Evolutionary conservation across 768 basidiomycete species (phyloP).

Genomic region (Pleurotus citrinopileatus): DNA sequence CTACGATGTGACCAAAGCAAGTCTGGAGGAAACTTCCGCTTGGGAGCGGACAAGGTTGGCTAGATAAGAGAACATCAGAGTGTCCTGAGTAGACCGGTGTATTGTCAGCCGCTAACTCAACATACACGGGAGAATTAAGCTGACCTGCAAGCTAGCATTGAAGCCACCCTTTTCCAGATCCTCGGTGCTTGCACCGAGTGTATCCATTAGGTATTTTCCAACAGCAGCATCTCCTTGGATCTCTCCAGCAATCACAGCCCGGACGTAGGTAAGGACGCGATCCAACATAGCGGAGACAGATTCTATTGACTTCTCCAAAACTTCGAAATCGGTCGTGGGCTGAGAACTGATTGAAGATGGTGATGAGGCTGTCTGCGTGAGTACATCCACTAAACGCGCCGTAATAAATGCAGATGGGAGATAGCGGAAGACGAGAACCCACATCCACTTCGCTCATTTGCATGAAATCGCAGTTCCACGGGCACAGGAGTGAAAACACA

Average conservation of each 20-base stretch:
- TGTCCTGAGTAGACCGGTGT: conserved; percentile 54
- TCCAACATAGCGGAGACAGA: conserved; percentile 77
- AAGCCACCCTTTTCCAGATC: conserved; percentile 71
- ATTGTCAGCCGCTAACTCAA: conserved; percentile 17
- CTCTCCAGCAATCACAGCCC: conserved; percentile 75
- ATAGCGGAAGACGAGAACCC: conserved; percentile 28
- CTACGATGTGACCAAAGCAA: conserved; percentile 65
- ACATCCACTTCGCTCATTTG: conserved; percentile 85
- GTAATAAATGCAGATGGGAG: conserved; percentile 6
- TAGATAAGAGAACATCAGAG: conserved; percentile 92
- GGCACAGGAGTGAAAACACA: conserved; percentile 92
- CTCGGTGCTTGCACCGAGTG: conserved; percentile 69
- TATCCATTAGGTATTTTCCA: conserved; percentile 90
- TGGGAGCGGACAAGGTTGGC: conserved; percentile 92
- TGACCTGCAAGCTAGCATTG: conserved; percentile 72
- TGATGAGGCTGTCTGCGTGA: conserved; percentile 48
- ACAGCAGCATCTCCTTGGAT: conserved; percentile 78
- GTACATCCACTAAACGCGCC: conserved; percentile 66
- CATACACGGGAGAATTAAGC: conserved; percentile 12
- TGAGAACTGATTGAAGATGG: conserved; percentile 45
- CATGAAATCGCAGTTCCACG: conserved; percentile 79
- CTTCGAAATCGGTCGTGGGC: conserved; percentile 67
- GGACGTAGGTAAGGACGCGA: conserved; percentile 83
- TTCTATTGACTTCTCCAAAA: conserved; percentile 71
- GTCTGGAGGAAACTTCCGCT: conserved; percentile 85